Percentiles rank a stretch among this genome's conserved stretches.
phyloP scores from a whole-genome alignment of 306 rosid genomes.

The Lathyrus oleraceus region DNA sequence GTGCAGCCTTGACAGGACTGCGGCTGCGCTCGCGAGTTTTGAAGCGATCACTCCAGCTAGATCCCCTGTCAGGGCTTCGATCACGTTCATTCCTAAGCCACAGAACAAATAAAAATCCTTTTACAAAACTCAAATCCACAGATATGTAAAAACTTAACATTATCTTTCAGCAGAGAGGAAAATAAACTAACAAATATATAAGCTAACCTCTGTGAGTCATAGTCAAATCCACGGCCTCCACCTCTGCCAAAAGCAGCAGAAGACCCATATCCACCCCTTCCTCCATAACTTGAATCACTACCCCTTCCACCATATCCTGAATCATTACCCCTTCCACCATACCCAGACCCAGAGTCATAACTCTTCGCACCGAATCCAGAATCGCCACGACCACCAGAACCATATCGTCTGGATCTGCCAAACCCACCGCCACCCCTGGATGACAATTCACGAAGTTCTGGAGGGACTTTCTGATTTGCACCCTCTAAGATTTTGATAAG shows the following conservation, averaged over 20 bases:
- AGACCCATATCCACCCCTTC: conserved; percentile 59
- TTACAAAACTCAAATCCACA: neutral
- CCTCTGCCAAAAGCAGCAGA: conserved; percentile 55
- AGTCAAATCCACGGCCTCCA: conserved; percentile 65
- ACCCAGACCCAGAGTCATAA: conserved; percentile 56
- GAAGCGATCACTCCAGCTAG: conserved; percentile 53
- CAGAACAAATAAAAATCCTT: conserved; percentile 1
- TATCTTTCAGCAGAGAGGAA: neutral
- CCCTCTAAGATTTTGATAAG: conserved; percentile 97
- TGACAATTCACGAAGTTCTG: conserved; percentile 80
- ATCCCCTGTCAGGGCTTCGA: conserved; percentile 64
- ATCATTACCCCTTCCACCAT: conserved; percentile 52
- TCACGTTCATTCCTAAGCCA: conserved; percentile 66
- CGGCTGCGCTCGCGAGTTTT: conserved; percentile 68
- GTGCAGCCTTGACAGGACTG: conserved; percentile 54
- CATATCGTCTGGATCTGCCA: conserved; percentile 80
- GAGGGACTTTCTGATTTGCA: conserved; percentile 87
- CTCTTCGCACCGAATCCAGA: conserved; percentile 19
- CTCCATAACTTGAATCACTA: conserved; percentile 49
- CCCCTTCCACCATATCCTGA: conserved; percentile 58
- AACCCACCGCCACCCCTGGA: conserved; percentile 93
- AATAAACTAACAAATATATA: neutral
- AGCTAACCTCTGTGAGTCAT: conserved; percentile 64
- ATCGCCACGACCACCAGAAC: conserved; percentile 74
- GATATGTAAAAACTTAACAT: neutral